Base-by-base conservation (phyloP, 331 rosid species). In the Rosa hybrid region DNA sequence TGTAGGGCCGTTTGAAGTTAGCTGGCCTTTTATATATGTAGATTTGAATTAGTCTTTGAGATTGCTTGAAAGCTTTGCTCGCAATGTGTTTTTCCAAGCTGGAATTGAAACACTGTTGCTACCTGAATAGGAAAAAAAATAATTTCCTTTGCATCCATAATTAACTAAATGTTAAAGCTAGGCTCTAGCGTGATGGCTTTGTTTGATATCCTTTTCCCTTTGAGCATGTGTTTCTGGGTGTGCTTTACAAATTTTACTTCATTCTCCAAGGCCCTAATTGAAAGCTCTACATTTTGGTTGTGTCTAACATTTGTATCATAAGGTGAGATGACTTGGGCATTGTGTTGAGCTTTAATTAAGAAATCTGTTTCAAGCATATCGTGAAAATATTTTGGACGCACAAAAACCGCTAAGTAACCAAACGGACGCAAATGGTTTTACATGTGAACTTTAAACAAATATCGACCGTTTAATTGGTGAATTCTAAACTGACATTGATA, bases 401-500 rank as follows among this genome's bases (percentile, higher is more conserved):
- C 16, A 16, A 17, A 51, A 51, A 54, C 25, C 20, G 4, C 14
- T 2, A 51, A 51, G 1, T 17, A 1, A 4, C 20, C 14, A 50
- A 50, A 51, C 3, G 0, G 11, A 54, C 7, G 1, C 3, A 1
- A 6, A 53, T 53, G n/a, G 2, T 18, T 7, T 54, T 54, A 18
- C 10, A 54, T 54, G 10, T 18, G 23, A 57, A 57, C 8, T n/a
- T 57, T n/a, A n/a, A n/a, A 1, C 1, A n/a, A 57, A 57, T 1
- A n/a, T 8, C 6, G 0, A 3, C 13, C 2, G 1, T 59, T 21
- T 59, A 59, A 59, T 6, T 3, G 0, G 14, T 21, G 2, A 21
- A 8, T 5, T 59, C 0, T 59, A 0, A 21, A 59, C 0, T 0
- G 21, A 20, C 0, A 56, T 0, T 5, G 1, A 25, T 0, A 0